phyloP scores from a whole-genome alignment of 2,329 filamentous ascomycete species.

The Fusarium hostae region DNA sequence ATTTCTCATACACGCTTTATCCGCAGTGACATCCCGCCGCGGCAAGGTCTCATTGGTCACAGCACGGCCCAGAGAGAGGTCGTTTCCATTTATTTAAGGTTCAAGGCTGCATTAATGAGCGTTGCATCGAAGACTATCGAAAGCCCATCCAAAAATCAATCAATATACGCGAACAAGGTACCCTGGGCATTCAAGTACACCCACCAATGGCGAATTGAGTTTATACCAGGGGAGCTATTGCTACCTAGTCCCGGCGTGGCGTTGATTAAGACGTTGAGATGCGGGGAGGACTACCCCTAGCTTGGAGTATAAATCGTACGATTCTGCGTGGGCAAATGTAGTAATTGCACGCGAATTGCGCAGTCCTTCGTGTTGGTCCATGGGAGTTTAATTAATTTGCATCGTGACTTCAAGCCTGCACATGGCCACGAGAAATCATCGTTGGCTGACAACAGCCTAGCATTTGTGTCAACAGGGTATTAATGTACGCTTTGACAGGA shows the following conservation, averaged over 20 bases:
- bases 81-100: neutral
- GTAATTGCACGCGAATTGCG: neutral
- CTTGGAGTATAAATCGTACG: constrained; percentile 1
- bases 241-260: neutral
- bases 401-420: neutral
- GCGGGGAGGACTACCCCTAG: constrained; percentile 2
- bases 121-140: neutral
- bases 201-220: neutral
- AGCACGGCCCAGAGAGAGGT: neutral
- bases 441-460: neutral
- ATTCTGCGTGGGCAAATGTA: neutral
- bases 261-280: neutral
- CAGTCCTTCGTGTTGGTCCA: neutral
- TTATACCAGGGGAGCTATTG: neutral
- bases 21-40: neutral
- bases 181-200: neutral
- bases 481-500: neutral
- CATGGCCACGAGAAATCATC: neutral
- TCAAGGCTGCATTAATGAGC: neutral
- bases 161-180: neutral
- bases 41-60: neutral
- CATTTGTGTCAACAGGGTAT: neutral
- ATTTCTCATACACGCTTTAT: neutral
- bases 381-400: fast-evolving
- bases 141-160: neutral